Conservation (phyloP, 371 early-diverging fungal genomes). For the Circinella minor region DNA sequence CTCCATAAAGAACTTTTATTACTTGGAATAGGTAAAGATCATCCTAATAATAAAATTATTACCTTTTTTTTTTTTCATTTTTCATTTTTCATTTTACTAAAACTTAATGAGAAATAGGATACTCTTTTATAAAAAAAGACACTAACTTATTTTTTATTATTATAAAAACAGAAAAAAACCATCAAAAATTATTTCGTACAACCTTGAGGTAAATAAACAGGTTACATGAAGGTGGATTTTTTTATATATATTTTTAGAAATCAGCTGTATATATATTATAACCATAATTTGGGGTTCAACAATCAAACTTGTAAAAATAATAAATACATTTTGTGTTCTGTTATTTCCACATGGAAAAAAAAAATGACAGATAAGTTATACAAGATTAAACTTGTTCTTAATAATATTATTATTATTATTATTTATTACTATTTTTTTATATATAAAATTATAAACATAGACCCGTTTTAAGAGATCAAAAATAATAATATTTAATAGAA, state of each 20-base stretch:
- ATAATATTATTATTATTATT: background rate
- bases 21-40: no score
- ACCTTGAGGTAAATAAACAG: background rate
- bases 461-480: no score
- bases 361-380: background rate
- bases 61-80: no score
- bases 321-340: no score
- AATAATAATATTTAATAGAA: background rate
- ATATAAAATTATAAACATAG: no score
- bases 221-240: background rate
- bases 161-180: no score
- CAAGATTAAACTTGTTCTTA: background rate
- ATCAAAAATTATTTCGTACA: background rate
- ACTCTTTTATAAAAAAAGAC: no score
- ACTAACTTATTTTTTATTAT: no score
- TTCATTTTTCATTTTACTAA: no score
- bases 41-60: no score
- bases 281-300: background rate
- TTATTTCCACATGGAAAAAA: background rate
- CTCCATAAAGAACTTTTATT: no score
- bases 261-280: background rate
- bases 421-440: background rate
- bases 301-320: constrained; percentile 11
- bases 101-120: no score
- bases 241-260: background rate